Percentiles rank a stretch among this genome's conserved stretches.
Conservation (phyloP, 148 eudicot species). For the Arctostaphylos glauca region DNA sequence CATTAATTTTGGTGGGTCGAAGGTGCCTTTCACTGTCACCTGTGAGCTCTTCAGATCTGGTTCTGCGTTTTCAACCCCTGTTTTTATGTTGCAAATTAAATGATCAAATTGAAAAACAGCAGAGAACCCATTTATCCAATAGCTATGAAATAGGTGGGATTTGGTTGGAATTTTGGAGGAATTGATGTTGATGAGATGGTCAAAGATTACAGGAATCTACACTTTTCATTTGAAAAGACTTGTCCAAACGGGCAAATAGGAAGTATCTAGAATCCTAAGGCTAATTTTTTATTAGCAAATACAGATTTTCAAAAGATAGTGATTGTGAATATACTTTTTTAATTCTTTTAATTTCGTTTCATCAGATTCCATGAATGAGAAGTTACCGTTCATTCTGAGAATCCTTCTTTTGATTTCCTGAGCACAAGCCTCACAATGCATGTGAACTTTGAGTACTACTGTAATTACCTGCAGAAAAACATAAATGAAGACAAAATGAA, state of each 20-base stretch:
- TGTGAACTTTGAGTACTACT: constrained; percentile 78
- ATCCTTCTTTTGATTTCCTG: constrained; percentile 79
- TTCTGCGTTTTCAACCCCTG: constrained; percentile 78
- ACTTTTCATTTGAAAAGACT: background rate
- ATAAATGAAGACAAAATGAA: too few relatives aligned
- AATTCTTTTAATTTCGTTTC: too few relatives aligned
- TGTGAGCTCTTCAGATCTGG: constrained; percentile 90
- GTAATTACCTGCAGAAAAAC: constrained; percentile 51
- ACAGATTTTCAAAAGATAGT: too few relatives aligned
- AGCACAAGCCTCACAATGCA: constrained; percentile 99
- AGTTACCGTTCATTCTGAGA: constrained; percentile 71
- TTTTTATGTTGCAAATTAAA: background rate
- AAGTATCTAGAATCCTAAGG: background rate
- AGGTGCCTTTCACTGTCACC: constrained; percentile 78
- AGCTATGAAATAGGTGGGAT: background rate
- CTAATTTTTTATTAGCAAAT: too few relatives aligned
- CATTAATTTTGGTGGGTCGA: constrained; percentile 58
- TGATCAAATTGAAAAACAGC: background rate
- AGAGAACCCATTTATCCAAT: too few relatives aligned
- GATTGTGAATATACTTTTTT: too few relatives aligned
- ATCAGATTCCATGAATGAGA: too few relatives aligned
- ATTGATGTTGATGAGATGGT: background rate
- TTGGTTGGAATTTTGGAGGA: background rate
- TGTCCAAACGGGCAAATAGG: background rate
- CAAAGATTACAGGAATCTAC: background rate